A percentile compares a stretch with the other conserved stretches of the same genome.
These are phyloP conservation scores for Xylaria scruposa DNA, from an alignment of 495 filamentous ascomycete genomes.

Conservation along the genomic window DNA sequence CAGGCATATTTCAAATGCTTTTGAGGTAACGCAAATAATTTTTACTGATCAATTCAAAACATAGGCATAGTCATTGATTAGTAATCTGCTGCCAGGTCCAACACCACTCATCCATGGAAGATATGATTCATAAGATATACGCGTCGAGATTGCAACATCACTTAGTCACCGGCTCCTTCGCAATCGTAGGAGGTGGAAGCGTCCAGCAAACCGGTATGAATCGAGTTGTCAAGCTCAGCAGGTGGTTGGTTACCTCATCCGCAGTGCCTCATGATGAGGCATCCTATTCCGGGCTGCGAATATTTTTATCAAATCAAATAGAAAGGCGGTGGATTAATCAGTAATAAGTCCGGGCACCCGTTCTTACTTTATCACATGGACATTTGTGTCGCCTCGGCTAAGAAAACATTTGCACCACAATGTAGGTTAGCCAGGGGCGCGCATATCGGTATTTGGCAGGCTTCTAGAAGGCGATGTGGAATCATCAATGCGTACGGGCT, in stretches of 20 bases:
- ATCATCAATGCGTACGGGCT: neutral
- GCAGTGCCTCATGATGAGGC: neutral
- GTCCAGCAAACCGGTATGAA: neutral
- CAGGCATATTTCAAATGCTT: neutral
- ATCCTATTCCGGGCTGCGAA: neutral
- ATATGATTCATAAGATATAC: neutral
- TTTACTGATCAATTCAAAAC: neutral
- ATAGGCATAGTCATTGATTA: neutral
- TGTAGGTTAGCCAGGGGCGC: neutral
- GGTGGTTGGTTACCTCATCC: too few relatives aligned
- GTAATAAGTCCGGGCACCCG: neutral
- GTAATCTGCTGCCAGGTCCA: too few relatives aligned
- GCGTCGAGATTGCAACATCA: neutral
- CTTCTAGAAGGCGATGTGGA: conserved; percentile 8
- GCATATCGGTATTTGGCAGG: neutral
- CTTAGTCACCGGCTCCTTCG: neutral
- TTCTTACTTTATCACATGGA: neutral
- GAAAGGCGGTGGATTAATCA: neutral
- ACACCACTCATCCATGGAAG: neutral
- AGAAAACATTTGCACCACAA: neutral
- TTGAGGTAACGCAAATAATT: neutral
- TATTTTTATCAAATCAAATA: conserved; percentile 7
- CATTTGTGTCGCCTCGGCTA: neutral
- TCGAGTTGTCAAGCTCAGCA: too few relatives aligned
- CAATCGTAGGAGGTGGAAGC: neutral